Evolutionary conservation across 495 filamentous ascomycete species (phyloP).

Genomic region (Talaromyces trachyspermus): DNA sequence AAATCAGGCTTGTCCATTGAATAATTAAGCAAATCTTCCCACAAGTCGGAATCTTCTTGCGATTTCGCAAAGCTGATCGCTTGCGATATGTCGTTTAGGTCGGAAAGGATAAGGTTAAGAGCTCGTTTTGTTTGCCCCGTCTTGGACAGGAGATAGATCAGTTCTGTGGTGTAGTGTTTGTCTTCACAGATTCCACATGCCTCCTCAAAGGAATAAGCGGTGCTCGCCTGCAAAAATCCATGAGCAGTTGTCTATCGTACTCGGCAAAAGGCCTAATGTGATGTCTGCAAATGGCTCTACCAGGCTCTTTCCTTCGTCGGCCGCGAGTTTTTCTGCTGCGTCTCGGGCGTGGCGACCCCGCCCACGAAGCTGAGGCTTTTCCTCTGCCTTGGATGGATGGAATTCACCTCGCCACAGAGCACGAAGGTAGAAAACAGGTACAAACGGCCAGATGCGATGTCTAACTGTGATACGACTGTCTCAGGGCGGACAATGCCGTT

Average conservation of each 20-base stretch:
- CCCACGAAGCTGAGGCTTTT: conserved; percentile 29
- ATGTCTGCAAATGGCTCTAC: conserved; percentile 81
- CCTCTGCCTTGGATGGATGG: conserved; percentile 27
- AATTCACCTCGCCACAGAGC: conserved; percentile 73
- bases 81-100: conserved; percentile 76
- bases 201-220: conserved; percentile 69
- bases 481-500: conserved; percentile 77
- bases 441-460: conserved; percentile 42
- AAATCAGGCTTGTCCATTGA: conserved; percentile 94
- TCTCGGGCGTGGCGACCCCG: conserved; percentile 31
- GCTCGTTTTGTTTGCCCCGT: conserved; percentile 88
- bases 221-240: conserved; percentile 81
- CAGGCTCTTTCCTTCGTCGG: conserved; percentile 61
- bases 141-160: conserved; percentile 90
- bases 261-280: conserved; percentile 78
- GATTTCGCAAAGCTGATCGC: conserved; percentile 92
- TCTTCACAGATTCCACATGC: conserved; percentile 75
- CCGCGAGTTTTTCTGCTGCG: conserved; percentile 38
- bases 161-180: conserved; percentile 71
- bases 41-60: conserved; percentile 81
- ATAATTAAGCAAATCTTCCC: conserved; percentile 91
- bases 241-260: conserved; percentile 70
- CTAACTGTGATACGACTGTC: conserved; percentile 68
- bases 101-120: conserved; percentile 82
- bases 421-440: conserved; percentile 91